Evolutionary conservation across 2,329 filamentous ascomycete genomes (phyloP).

Genomic region (Fusarium napiforme): DNA sequence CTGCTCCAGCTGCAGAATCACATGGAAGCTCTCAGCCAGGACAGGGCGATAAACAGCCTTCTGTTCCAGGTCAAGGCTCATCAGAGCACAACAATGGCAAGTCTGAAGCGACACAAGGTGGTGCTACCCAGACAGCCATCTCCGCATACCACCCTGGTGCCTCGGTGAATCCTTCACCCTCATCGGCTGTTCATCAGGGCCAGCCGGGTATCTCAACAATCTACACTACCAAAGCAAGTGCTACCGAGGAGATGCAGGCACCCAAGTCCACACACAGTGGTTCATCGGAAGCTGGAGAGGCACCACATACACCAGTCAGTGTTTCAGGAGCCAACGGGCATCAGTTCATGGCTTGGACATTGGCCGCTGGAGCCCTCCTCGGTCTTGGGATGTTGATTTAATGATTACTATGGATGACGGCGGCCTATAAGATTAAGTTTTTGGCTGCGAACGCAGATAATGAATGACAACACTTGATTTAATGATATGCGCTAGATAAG

Average conservation of each 20-base stretch:
- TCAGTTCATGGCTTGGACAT: neutral
- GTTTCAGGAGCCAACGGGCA: neutral
- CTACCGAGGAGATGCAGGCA: neutral
- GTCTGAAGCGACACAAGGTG: neutral
- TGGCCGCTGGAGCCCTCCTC: neutral
- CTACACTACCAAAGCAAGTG: neutral
- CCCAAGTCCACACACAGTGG: neutral
- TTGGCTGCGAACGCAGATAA: too few species aligned
- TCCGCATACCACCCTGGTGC: neutral
- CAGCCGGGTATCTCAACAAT: neutral
- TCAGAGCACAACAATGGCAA: neutral
- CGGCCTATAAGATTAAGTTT: too few species aligned
- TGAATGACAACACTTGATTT: neutral
- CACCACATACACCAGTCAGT: neutral
- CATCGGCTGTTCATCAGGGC: neutral
- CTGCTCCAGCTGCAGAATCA: neutral
- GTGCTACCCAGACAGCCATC: neutral
- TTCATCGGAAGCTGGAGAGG: neutral
- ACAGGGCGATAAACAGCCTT: neutral
- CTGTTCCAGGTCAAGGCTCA: neutral
- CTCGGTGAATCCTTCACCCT: neutral
- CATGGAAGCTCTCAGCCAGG: neutral
- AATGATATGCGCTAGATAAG: rapidly evolving
- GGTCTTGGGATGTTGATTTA: neutral
- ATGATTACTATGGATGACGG: too few species aligned